Evolutionary conservation across 179 eudicot species (phyloP).

Genomic region (Gypsophila paniculata): DNA sequence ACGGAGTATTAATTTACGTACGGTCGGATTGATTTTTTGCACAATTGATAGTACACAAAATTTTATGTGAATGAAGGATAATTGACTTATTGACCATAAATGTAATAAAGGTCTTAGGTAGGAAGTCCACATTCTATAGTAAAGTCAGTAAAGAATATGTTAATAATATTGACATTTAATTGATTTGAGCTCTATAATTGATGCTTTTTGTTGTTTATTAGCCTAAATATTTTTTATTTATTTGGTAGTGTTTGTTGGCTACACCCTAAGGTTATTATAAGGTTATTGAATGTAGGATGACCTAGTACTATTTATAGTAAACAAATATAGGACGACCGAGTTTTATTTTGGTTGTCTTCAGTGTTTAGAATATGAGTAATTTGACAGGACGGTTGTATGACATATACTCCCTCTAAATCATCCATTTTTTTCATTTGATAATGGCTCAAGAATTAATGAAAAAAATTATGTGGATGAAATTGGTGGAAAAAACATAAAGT

Average conservation of each 20-base stretch:
- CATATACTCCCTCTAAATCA: no score
- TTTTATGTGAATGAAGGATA: not conserved
- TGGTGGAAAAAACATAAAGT: no score
- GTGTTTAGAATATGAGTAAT: no score
- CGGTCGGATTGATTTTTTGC: constrained; percentile 22
- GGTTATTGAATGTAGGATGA: no score
- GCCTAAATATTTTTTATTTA: not conserved
- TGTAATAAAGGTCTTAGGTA: constrained; percentile 4
- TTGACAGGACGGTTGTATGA: no score
- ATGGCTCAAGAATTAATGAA: no score
- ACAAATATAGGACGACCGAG: no score
- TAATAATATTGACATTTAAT: constrained; percentile 10
- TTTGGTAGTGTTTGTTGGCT: not conserved
- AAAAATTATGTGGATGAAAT: no score
- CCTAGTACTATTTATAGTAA: no score
- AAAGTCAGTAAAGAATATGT: constrained; percentile 8
- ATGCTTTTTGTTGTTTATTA: constrained; percentile 16
- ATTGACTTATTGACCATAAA: not conserved
- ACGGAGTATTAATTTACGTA: constrained; percentile 14
- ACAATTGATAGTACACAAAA: constrained; percentile 16
- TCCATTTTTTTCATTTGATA: no score
- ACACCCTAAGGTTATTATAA: not conserved
- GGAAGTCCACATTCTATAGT: constrained; percentile 17
- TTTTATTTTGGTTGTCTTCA: no score
- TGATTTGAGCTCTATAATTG: not conserved